Base-by-base conservation (phyloP, 2,329 filamentous ascomycete species). In the Arthrobotrys megalospora region DNA sequence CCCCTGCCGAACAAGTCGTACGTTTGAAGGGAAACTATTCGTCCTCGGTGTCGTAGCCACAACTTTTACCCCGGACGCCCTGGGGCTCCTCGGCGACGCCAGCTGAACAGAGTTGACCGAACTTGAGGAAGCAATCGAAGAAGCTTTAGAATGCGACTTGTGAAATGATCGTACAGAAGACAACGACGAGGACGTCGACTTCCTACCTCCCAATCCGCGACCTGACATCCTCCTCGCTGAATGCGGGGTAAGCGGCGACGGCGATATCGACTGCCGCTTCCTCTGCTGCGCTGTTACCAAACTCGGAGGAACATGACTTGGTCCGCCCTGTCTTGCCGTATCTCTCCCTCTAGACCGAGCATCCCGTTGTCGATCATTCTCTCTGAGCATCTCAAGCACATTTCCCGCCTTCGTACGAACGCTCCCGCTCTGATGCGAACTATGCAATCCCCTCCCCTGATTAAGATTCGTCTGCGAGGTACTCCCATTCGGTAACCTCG, bases 121-220 rank as follows among this genome's bases (percentile, higher is more conserved):
- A 2, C 90, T 89, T 0, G 91, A 97, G 50, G 94, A 97, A 0
- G 94, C 96, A 36, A 77, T 77, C 0, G 94, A 97, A 0, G 93
- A 97, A 0, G 96, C 94, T 85, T 98, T 98, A 21, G 94, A 97
- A 84, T 97, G 95, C 0, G 91, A 91, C 83, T 96, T 92, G 66
- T 91, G 90, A 94, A 98, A 93, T 52, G 92, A 96, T 75, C 96
- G 91, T 72, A 99, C 91, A 0, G 94, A 97, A 0, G 94, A 97
- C 14, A 99, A 91, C 0, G 94, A 98, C 0, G 94, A 97, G 0
- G 94, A 97, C 0, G 96, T 99, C 0, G 95, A 98, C 84, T 98
- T 98, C 78, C 96, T 90, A 43, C 96, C 95, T 32, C 94, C 90
- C 52, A 98, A 88, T 34, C 95, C 94, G 50, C 88, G 81, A 4